These are phyloP conservation scores for Aspergillus ochraceus DNA, from an alignment of 2,329 filamentous ascomycete genomes.

Conservation along the genomic window DNA sequence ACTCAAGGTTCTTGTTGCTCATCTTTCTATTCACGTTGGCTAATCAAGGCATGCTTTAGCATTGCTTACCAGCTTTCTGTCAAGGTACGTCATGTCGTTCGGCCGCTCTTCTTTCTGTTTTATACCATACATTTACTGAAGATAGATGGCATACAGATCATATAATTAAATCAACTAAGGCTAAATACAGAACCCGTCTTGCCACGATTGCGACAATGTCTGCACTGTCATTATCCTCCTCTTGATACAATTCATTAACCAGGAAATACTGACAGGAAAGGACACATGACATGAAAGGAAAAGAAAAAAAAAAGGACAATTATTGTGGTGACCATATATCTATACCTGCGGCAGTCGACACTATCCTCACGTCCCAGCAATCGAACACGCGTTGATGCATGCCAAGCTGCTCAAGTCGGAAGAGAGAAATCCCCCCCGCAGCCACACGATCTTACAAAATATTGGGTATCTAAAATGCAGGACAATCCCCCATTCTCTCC, in stretches of 20 bases:
- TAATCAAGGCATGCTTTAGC: too few relatives aligned
- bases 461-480: slow-evolving; percentile 37
- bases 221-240: slow-evolving; percentile 10
- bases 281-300: slow-evolving; percentile 1
- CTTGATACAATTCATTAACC: neutral
- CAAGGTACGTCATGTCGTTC: neutral
- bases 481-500: slow-evolving; percentile 11
- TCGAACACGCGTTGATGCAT: neutral
- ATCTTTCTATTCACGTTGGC: too few relatives aligned
- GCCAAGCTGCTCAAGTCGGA: neutral
- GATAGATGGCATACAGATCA: neutral
- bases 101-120: too few relatives aligned
- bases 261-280: slow-evolving; percentile 4
- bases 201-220: slow-evolving; percentile 6
- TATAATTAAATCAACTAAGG: slow-evolving; percentile 3
- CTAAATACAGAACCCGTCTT: slow-evolving; percentile 7
- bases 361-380: neutral
- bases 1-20: too few relatives aligned
- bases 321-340: slow-evolving; percentile 10
- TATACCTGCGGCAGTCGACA: slow-evolving; percentile 6
- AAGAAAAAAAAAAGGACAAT: slow-evolving; percentile 9
- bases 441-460: slow-evolving; percentile 22
- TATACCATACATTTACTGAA: too few relatives aligned
- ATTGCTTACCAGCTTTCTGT: neutral
- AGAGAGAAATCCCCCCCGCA: slow-evolving; percentile 6